phyloP scores from a whole-genome alignment of 192 early-diverging fungal species.

The Phycomyces blakesleeanus region DNA sequence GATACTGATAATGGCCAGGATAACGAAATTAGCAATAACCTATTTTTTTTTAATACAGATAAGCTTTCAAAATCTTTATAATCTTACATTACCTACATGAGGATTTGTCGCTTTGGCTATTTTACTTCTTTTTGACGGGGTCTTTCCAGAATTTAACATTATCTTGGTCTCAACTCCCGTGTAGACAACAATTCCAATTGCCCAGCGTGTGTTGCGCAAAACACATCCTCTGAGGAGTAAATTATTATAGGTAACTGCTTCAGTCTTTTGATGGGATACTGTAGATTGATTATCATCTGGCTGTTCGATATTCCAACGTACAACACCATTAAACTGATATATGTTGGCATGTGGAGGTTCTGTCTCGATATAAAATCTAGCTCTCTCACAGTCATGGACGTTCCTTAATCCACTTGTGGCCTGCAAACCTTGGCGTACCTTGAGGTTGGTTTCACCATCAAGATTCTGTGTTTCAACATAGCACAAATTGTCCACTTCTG shows the following conservation, averaged over 20 bases:
- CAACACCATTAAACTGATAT: slow-evolving; percentile 81
- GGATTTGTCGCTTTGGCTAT: slow-evolving; percentile 93
- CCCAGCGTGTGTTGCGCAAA: slow-evolving; percentile 87
- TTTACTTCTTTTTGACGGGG: slow-evolving; percentile 87
- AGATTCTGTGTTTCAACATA: slow-evolving; percentile 97
- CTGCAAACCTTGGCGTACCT: slow-evolving; percentile 68
- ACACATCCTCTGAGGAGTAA: slow-evolving; percentile 91
- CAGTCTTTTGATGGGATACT: slow-evolving; percentile 51
- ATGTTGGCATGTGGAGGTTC: slow-evolving; percentile 85
- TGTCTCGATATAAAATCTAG: slow-evolving; percentile 68
- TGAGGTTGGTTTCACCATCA: slow-evolving; percentile 98
- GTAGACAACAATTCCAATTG: slow-evolving; percentile 81
- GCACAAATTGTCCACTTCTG: slow-evolving; percentile 79
- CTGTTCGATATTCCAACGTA: slow-evolving; percentile 43
- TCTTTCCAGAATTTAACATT: slow-evolving; percentile 91
- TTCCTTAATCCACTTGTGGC: slow-evolving; percentile 56
- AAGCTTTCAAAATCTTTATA: no score
- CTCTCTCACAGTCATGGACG: slow-evolving; percentile 56
- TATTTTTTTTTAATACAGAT: slow-evolving; percentile 20
- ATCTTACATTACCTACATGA: slow-evolving; percentile 51
- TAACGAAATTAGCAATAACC: slow-evolving; percentile 76
- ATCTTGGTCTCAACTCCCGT: slow-evolving; percentile 97
- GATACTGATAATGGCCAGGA: slow-evolving; percentile 73
- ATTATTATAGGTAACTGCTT: slow-evolving; percentile 73
- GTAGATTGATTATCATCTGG: slow-evolving; percentile 10